Percentiles rank a stretch among this genome's conserved stretches.
Conservation (phyloP, 2,329 filamentous ascomycete genomes). For the Lachnellula occidentalis region DNA sequence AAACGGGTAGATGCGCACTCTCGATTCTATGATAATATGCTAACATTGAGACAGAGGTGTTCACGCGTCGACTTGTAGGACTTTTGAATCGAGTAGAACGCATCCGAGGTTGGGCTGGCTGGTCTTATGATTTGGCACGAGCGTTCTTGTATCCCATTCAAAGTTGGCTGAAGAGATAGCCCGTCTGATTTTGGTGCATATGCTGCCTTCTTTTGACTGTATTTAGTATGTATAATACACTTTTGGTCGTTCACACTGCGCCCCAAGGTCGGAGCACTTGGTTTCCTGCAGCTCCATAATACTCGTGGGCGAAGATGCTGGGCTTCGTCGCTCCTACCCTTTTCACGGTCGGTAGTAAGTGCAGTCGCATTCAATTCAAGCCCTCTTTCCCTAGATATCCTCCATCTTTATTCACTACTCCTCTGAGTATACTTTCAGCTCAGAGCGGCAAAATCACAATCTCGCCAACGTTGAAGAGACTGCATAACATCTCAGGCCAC, state of each 20-base stretch:
- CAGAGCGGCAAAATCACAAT: too few relatives aligned
- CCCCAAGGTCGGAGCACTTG: too few relatives aligned
- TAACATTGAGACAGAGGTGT: slow-evolving; percentile 39
- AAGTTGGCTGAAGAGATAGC: not conserved
- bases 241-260: not conserved
- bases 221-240: not conserved
- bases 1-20: slow-evolving; percentile 31
- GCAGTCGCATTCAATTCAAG: too few relatives aligned
- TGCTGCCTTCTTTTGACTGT: not conserved
- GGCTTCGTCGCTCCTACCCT: too few relatives aligned
- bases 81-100: slow-evolving; percentile 47
- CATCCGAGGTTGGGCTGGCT: slow-evolving; percentile 49
- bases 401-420: too few relatives aligned
- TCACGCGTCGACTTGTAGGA: slow-evolving; percentile 47
- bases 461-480: too few relatives aligned
- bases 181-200: too few relatives aligned
- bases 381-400: too few relatives aligned
- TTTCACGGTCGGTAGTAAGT: too few relatives aligned
- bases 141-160: slow-evolving; percentile 21
- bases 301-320: too few relatives aligned
- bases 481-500: not conserved
- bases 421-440: too few relatives aligned
- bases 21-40: not conserved
- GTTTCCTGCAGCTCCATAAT: too few relatives aligned
- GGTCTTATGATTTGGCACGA: slow-evolving; percentile 18